A percentile compares a stretch with the other conserved stretches of the same genome.
These are phyloP conservation scores for Globisporangium alternatum DNA, from an alignment of 352 stramenopile species.

Conservation along the genomic window DNA sequence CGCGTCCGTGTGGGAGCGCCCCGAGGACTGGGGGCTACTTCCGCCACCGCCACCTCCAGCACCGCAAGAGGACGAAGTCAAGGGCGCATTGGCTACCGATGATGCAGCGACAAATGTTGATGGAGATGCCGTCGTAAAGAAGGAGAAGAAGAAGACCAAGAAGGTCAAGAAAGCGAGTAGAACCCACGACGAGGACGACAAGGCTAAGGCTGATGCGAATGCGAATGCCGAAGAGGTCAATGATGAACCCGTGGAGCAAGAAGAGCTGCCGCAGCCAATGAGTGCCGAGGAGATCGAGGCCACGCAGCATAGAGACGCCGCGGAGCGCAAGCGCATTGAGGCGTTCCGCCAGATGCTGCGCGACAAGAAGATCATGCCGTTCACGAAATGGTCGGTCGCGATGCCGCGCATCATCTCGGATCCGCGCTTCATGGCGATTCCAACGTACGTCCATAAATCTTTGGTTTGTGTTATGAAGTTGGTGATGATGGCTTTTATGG, in stretches of 20 bases:
- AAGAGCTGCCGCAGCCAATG: background rate
- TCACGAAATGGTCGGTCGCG: slow-evolving; percentile 79
- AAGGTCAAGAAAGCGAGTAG: slow-evolving; percentile 23
- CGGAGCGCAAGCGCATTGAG: slow-evolving; percentile 48
- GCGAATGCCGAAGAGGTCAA: slow-evolving; percentile 25
- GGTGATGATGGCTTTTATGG: background rate
- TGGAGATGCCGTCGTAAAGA: background rate
- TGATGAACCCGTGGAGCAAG: slow-evolving; percentile 8
- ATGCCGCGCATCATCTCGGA: slow-evolving; percentile 73
- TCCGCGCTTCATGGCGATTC: slow-evolving; percentile 63
- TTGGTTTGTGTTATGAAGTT: background rate
- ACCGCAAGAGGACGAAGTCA: slow-evolving; percentile 17
- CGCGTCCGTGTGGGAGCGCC: slow-evolving; percentile 68
- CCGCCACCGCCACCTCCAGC: slow-evolving; percentile 24
- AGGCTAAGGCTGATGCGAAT: slow-evolving; percentile 29
- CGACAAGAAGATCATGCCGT: slow-evolving; percentile 85
- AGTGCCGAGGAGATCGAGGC: slow-evolving; percentile 29
- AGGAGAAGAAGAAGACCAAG: slow-evolving; percentile 15
- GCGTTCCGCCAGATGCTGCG: slow-evolving; percentile 70
- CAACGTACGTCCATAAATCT: slow-evolving; percentile 30
- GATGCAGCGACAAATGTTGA: background rate
- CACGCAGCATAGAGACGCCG: slow-evolving; percentile 25
- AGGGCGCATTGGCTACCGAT: background rate
- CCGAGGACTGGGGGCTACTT: slow-evolving; percentile 48
- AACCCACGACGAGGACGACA: slow-evolving; percentile 12